Base-by-base conservation (phyloP, 148 eudicot species). In the Rhododendron kiyosumense region DNA sequence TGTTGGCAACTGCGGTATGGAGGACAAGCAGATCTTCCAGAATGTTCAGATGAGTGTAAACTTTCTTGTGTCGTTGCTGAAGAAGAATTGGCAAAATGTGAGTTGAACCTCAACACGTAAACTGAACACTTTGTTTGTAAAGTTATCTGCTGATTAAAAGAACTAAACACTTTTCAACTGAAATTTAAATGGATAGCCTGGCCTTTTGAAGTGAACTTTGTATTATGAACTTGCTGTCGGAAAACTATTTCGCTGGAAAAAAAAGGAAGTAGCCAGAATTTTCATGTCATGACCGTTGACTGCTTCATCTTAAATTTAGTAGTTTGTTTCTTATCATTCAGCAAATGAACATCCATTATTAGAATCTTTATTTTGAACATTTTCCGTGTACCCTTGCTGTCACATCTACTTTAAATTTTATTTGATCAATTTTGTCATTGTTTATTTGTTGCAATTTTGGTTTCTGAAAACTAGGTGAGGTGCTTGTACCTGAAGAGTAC, bases 1-100 rank as follows among this genome's bases (percentile, higher is more conserved):
- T 84, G 93, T 94, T 48, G 96, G 93, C 0, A 94, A 94, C 88
- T 89, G 88, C 57, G 85, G 91, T 71, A 94, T 94, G 96, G 96
- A 94, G 18, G 96, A 94, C 84, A 94, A 91, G 87, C 96, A 94
- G 81, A 89, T 94, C 32, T 92, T 94, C 82, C 96, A 94, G 45
- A 94, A 94, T 83, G 94, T 94, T 76, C 96, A 94, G 82, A 92
- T 94, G 96, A 94, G 96, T 7, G 94, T 94, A 65, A 94, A 94
- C 83, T 94, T 94, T 81, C 93, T 94, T 34, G 96, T 94, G 67
- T 94, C 96, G 15, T 87, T 94, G 69, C 77, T 94, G 89, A 94
- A 94, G 91, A 94, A 94, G 91, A 94, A 94, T 22, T 94, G 96
- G 96, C 96, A 94, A 86, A 92, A 94, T 81, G 96, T 93, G 43